Base-by-base conservation (phyloP, 176 grass and related monocot genomes). In the Carex pumila region DNA sequence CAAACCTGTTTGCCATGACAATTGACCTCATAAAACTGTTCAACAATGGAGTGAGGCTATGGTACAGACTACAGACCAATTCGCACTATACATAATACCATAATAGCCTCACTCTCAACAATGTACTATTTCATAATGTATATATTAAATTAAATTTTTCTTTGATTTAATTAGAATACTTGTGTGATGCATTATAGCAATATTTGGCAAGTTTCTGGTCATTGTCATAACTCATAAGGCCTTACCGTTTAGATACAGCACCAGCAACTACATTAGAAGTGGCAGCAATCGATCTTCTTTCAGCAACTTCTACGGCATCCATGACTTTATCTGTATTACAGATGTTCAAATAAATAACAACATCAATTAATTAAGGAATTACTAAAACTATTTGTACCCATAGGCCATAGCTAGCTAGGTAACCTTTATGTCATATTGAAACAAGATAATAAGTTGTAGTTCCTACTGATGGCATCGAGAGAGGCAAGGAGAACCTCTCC, bases 401-500 rank as follows among this genome's bases (percentile, higher is more conserved):
- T 58, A 58, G 15, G 1, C 64, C 10, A 47, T 58, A 58, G 15
- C 0, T 66, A 34, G 3, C 32, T 5, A 15, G 31, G 13, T 0
- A 75, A 52, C 11, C 45, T 13, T 75, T n/a, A 53, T 73, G 18
- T 49, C 41, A 72, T 12, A 74, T 52, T 21, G 43, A 50, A 74
- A 49, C 32, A 56, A 15, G 72, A 55, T 31, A 55, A 53, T 54
- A 8, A 36, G 11, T 4, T 74, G 3, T n/a, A 72, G 11, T 7
- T 31, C 91, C 78, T 87, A 98, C 96, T 98, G 79, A 98, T 86
- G 37, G 93, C 91, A 81, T 98, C 96, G 17, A 98, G 80, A 21
- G 96, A 88, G 53, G 96, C 93, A 54, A 98, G 64, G 22, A 98
- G 43, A 81, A 93, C 96, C 80, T 95, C 89, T 81, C 96, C 96